A percentile compares a stretch with the other conserved stretches of the same genome.
Conservation (phyloP, 768 basidiomycete genomes). For the Stropharia rugosoannulata region DNA sequence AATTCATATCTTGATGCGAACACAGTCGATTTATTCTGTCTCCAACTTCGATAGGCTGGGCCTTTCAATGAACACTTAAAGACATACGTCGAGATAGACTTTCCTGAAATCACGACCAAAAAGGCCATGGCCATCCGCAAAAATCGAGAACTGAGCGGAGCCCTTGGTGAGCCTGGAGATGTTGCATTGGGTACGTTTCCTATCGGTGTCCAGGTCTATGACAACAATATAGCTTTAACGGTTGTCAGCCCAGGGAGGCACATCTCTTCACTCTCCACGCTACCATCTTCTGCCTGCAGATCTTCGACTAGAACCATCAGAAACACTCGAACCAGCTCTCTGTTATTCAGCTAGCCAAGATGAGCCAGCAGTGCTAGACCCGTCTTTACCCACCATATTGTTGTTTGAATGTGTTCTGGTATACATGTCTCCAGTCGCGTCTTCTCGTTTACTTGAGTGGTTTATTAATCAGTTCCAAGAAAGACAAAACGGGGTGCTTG, state of each 20-base stretch:
- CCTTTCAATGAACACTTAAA: slow-evolving; percentile 45
- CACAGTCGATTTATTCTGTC: slow-evolving; percentile 8
- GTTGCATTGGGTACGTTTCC: slow-evolving; percentile 42
- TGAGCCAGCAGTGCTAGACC: slow-evolving; percentile 46
- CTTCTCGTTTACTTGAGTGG: slow-evolving; percentile 66
- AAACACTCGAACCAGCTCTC: slow-evolving; percentile 39
- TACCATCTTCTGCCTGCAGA: slow-evolving; percentile 81
- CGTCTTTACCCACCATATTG: slow-evolving; percentile 73
- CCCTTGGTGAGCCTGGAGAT: slow-evolving; percentile 46
- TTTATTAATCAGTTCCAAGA: slow-evolving; percentile 57
- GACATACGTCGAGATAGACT: slow-evolving; percentile 88
- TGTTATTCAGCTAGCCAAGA: slow-evolving; percentile 12
- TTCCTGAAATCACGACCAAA: slow-evolving; percentile 77
- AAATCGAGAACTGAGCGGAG: slow-evolving; percentile 51
- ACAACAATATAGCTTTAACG: slow-evolving; percentile 1
- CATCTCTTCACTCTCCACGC: slow-evolving; percentile 47
- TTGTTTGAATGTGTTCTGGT: slow-evolving; percentile 93
- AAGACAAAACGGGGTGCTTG: slow-evolving; percentile 33
- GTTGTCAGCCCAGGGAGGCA: slow-evolving; percentile 58
- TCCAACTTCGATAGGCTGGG: slow-evolving; percentile 50
- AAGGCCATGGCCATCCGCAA: slow-evolving; percentile 83
- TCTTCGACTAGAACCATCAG: slow-evolving; percentile 58
- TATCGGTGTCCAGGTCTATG: neutral
- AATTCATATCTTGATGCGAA: slow-evolving; percentile 11
- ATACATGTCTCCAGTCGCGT: slow-evolving; percentile 70